These are phyloP conservation scores for Boechera stricta DNA, from an alignment of 345 rosid genomes.

Conservation along the genomic window DNA sequence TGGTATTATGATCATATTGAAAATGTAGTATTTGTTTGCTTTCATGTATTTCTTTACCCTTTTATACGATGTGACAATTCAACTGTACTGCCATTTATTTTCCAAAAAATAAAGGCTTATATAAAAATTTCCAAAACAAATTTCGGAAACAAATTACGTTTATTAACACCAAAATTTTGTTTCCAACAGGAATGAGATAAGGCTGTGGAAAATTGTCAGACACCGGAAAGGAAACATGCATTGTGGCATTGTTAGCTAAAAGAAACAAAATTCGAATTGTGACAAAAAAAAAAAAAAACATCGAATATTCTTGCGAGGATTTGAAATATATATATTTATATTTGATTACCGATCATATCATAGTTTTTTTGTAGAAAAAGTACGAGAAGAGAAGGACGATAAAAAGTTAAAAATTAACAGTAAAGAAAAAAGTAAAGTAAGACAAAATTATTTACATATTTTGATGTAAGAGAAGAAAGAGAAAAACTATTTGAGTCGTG, in stretches of 20 bases:
- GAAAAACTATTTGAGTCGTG: slow-evolving; percentile 24
- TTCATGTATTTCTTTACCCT: slow-evolving; percentile 8
- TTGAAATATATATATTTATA: no score
- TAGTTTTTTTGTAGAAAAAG: slow-evolving; percentile 4
- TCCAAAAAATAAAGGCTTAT: not conserved
- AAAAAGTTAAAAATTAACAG: slow-evolving; percentile 16
- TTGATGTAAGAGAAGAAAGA: not conserved
- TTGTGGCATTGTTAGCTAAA: slow-evolving; percentile 41
- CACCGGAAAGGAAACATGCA: slow-evolving; percentile 49
- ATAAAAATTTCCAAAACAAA: no score
- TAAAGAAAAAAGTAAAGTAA: slow-evolving; percentile 35
- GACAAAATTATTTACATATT: slow-evolving; percentile 30
- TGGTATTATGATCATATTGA: no score
- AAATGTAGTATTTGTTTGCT: not conserved
- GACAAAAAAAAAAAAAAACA: slow-evolving; percentile 40
- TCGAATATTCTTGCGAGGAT: slow-evolving; percentile 9
- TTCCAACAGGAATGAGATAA: slow-evolving; percentile 35
- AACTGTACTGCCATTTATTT: slow-evolving; percentile 29
- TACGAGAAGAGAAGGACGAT: not conserved
- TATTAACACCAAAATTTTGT: slow-evolving; percentile 22
- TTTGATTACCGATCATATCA: no score
- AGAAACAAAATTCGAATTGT: slow-evolving; percentile 42
- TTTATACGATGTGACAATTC: slow-evolving; percentile 40
- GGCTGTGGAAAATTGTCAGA: slow-evolving; percentile 42
- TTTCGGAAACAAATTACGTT: slow-evolving; percentile 4